Conservation (phyloP, 257 asterid genomes). For the Nicotiana noctiflora region DNA sequence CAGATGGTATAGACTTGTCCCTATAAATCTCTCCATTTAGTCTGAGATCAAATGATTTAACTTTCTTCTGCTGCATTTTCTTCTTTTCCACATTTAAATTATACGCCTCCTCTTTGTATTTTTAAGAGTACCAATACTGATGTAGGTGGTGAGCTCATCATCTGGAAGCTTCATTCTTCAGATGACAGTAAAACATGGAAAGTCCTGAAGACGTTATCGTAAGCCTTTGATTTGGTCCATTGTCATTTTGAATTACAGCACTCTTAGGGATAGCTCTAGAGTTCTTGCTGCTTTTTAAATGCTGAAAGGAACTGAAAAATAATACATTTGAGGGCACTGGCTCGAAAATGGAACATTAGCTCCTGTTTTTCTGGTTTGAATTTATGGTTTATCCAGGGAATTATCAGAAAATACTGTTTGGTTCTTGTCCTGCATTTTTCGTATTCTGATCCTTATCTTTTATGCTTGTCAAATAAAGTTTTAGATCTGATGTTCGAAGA, state of each 20-base stretch:
- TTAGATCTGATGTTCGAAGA: not conserved
- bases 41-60: not conserved
- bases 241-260: not conserved
- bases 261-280: not conserved
- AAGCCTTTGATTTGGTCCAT: constrained; percentile 27
- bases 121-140: not conserved
- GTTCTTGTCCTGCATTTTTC: not conserved
- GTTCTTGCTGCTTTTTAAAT: not conserved
- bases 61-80: not conserved
- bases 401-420: not conserved
- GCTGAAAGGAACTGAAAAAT: too few species aligned
- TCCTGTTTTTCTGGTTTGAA: not conserved
- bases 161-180: constrained; percentile 64
- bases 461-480: not conserved
- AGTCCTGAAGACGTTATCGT: constrained; percentile 69
- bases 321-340: too few species aligned
- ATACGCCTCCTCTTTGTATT: not conserved
- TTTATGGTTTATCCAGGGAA: not conserved
- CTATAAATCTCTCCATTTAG: not conserved
- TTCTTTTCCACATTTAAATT: not conserved
- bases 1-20: constrained; percentile 62
- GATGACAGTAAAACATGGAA: constrained; percentile 87
- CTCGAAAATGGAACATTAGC: not conserved
- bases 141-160: constrained; percentile 81
- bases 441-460: not conserved